phyloP scores from a whole-genome alignment of 345 rosid genomes.

The Raphanus raphanistrum region DNA sequence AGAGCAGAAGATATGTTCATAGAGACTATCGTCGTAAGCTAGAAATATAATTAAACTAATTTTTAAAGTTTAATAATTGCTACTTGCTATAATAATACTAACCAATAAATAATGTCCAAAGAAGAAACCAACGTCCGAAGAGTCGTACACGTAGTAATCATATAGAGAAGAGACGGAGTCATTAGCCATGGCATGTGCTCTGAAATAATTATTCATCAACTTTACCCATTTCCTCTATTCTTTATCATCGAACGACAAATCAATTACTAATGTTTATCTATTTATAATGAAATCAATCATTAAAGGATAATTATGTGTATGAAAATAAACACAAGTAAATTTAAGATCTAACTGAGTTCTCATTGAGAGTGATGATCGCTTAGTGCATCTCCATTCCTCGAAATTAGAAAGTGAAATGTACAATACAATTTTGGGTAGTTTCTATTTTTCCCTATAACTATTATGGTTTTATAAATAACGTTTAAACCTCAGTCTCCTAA shows the following conservation, averaged over 20 bases:
- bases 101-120: background rate
- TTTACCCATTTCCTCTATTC: slow-evolving; percentile 17
- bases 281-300: background rate
- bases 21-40: background rate
- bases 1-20: background rate
- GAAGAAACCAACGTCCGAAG: slow-evolving; percentile 9
- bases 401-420: background rate
- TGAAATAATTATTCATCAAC: slow-evolving; percentile 4
- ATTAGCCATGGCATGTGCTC: slow-evolving; percentile 22
- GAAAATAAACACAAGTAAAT: background rate
- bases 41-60: background rate
- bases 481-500: background rate
- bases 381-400: background rate
- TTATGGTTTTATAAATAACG: background rate
- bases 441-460: background rate
- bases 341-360: slow-evolving; percentile 8
- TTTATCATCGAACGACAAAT: slow-evolving; percentile 18
- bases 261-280: background rate
- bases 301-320: background rate
- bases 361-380: slow-evolving; percentile 10
- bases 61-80: background rate
- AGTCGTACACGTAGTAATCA: slow-evolving; percentile 14
- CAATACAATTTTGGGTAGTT: background rate
- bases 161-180: slow-evolving; percentile 18
- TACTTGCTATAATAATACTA: background rate